Evolutionary conservation across 1,284 basidiomycete genomes (phyloP).

Genomic region (Melampsora larici-populina): DNA sequence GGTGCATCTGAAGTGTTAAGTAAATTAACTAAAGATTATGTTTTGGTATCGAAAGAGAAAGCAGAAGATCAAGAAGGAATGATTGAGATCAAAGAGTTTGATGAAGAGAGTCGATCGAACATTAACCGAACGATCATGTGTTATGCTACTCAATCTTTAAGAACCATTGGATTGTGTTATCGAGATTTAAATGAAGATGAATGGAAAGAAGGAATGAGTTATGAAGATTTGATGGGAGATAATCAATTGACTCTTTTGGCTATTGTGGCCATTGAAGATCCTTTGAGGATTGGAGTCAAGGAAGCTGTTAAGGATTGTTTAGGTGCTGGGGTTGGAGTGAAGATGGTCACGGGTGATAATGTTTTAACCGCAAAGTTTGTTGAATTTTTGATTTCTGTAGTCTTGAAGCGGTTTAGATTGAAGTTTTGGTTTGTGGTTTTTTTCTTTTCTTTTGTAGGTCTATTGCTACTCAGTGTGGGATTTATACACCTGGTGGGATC

Average conservation of each 20-base stretch:
- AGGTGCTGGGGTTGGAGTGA: constrained; percentile 45
- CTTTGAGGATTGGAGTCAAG: constrained; percentile 44
- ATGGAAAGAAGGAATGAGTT: constrained; percentile 42
- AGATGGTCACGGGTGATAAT: constrained; percentile 47
- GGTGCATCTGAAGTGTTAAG: constrained; percentile 54
- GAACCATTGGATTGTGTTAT: constrained; percentile 46
- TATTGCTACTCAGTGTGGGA: constrained; percentile 46
- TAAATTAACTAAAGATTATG: constrained; percentile 36
- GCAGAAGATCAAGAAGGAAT: constrained; percentile 19
- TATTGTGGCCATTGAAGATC: constrained; percentile 46
- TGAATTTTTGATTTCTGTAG: too few relatives aligned
- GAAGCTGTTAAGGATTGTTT: constrained; percentile 45
- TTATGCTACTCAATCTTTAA: constrained; percentile 45
- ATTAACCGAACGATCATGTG: constrained; percentile 42
- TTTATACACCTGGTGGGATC: constrained; percentile 44
- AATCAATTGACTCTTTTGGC: constrained; percentile 44
- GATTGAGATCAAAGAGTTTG: constrained; percentile 21
- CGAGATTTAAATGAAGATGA: constrained; percentile 42
- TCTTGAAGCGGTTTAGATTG: too few relatives aligned
- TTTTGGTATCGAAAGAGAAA: constrained; percentile 25
- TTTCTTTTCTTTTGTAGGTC: constrained; percentile 36
- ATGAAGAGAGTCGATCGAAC: constrained; percentile 29
- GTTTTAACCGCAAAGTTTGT: constrained; percentile 45
- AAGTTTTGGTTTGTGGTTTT: too few relatives aligned
- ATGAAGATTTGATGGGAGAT: constrained; percentile 41